Conservation (phyloP, 176 grass and related monocot genomes). For the Cenchrus purpureus region DNA sequence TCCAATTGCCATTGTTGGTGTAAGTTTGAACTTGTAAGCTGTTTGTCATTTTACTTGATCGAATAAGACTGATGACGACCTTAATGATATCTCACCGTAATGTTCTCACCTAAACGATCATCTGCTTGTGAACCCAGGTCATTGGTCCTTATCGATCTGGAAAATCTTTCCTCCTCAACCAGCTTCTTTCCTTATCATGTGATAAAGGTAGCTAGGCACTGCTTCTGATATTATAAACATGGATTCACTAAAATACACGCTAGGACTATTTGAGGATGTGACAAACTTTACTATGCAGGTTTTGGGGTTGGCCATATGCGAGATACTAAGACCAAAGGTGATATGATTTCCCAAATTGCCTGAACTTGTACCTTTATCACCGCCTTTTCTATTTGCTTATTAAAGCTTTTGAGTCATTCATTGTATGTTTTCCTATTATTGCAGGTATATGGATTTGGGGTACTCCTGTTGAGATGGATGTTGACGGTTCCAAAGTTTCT, state of each 20-base stretch:
- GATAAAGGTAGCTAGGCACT: slow-evolving; percentile 83
- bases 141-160: slow-evolving; percentile 97
- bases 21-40: slow-evolving; percentile 48
- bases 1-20: slow-evolving; percentile 85
- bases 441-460: slow-evolving; percentile 99
- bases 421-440: slow-evolving; percentile 30
- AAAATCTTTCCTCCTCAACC: slow-evolving; percentile 97
- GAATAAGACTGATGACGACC: background rate
- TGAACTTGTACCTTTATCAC: background rate
- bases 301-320: slow-evolving; percentile 99
- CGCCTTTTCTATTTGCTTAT: slow-evolving; percentile 20
- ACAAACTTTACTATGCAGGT: slow-evolving; percentile 57
- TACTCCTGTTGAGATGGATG: slow-evolving; percentile 76
- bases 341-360: background rate
- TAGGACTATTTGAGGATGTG: background rate
- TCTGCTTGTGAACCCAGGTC: slow-evolving; percentile 58
- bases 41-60: background rate
- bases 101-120: slow-evolving; percentile 3
- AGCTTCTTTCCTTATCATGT: slow-evolving; percentile 92
- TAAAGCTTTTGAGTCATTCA: background rate
- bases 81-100: background rate
- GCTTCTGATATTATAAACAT: slow-evolving; percentile 25
- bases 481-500: slow-evolving; percentile 94
- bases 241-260: background rate
- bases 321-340: slow-evolving; percentile 99